Conservation (phyloP, 1,284 basidiomycete genomes). For the Malassezia nana region DNA sequence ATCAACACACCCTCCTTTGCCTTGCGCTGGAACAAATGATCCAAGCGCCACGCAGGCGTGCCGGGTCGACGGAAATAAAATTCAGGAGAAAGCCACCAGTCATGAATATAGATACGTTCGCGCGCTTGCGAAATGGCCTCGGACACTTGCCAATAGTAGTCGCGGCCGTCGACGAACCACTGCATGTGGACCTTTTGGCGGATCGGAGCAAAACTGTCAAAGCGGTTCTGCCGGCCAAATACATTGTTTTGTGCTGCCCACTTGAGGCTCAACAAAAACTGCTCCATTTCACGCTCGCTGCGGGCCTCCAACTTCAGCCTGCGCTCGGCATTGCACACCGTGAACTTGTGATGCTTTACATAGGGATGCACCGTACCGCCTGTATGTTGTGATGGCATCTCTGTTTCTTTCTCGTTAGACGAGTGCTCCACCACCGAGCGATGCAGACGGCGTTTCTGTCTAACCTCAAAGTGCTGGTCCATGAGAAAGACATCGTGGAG, state of each 20-base stretch:
- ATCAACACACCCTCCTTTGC: slow-evolving; percentile 94
- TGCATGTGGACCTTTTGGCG: slow-evolving; percentile 85
- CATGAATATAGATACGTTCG: slow-evolving; percentile 55
- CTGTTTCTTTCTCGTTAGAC: not conserved
- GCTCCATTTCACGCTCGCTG: slow-evolving; percentile 90
- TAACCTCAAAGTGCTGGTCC: slow-evolving; percentile 67
- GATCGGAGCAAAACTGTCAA: slow-evolving; percentile 83
- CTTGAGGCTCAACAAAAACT: slow-evolving; percentile 89
- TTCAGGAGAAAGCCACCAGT: slow-evolving; percentile 55
- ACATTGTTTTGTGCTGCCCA: slow-evolving; percentile 66
- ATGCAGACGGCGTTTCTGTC: slow-evolving; percentile 5
- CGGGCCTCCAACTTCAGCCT: slow-evolving; percentile 75
- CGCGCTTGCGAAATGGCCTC: slow-evolving; percentile 81
- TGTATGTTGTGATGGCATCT: not conserved
- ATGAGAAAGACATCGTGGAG: slow-evolving; percentile 91
- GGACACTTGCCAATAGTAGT: slow-evolving; percentile 61
- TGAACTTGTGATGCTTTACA: slow-evolving; percentile 69
- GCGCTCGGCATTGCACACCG: slow-evolving; percentile 81
- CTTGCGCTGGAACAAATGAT: slow-evolving; percentile 77
- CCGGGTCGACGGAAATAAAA: slow-evolving; percentile 71
- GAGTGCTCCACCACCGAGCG: slow-evolving; percentile 3
- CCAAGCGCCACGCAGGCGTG: slow-evolving; percentile 77
- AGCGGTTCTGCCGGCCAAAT: slow-evolving; percentile 64
- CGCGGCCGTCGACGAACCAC: slow-evolving; percentile 91
- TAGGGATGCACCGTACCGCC: slow-evolving; percentile 9